Conservation (phyloP, 345 rosid genomes). For the Hypericum androsaemum region DNA sequence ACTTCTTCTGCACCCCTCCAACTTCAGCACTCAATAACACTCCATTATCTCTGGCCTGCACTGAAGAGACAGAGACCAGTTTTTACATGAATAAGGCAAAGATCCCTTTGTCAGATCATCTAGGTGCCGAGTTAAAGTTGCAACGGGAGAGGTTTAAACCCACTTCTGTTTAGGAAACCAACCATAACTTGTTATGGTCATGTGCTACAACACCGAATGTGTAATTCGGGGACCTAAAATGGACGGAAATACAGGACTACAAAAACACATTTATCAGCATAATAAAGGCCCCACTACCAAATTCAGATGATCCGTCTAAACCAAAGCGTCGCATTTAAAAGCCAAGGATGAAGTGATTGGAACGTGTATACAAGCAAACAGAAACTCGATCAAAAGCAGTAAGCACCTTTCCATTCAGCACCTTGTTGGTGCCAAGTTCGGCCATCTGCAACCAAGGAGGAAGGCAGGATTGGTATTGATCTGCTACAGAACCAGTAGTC, state of each 20-base stretch:
- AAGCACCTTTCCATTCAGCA: slow-evolving; percentile 33
- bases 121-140: neutral
- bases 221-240: too few species aligned
- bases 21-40: slow-evolving; percentile 21
- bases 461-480: slow-evolving; percentile 31
- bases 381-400: slow-evolving; percentile 10
- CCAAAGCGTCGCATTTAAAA: too few species aligned
- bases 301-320: too few species aligned
- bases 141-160: neutral
- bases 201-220: too few species aligned
- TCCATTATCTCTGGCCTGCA: slow-evolving; percentile 63
- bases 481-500: slow-evolving; percentile 24
- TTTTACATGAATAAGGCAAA: slow-evolving; percentile 25
- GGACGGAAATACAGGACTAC: too few species aligned
- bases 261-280: too few species aligned
- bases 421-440: slow-evolving; percentile 27
- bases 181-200: too few species aligned
- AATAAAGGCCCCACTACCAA: too few species aligned
- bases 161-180: too few species aligned
- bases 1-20: slow-evolving; percentile 32
- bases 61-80: slow-evolving; percentile 34
- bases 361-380: neutral
- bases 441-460: slow-evolving; percentile 43
- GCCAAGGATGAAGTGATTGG: neutral
- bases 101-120: slow-evolving; percentile 2